Percentiles rank a stretch among this genome's conserved stretches.
These are phyloP conservation scores for Saccharomycopsis fermentans DNA, from an alignment of 805 yeast species.

Conservation along the genomic window DNA sequence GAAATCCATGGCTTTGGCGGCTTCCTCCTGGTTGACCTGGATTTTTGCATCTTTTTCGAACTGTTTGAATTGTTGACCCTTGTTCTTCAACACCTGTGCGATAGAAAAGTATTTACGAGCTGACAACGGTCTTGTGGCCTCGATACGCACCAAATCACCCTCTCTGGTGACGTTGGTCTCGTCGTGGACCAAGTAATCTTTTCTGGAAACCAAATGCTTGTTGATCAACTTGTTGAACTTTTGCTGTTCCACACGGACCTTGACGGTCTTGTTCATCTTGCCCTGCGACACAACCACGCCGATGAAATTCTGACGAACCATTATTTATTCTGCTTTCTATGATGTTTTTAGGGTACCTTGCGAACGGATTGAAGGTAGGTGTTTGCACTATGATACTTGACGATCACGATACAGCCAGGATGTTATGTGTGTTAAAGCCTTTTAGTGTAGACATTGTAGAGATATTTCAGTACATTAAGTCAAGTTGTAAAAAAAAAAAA, in stretches of 20 bases:
- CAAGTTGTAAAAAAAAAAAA: too few species aligned
- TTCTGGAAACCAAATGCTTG: conserved; percentile 66
- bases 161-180: conserved; percentile 86
- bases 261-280: conserved; percentile 90
- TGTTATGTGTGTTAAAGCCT: too few species aligned
- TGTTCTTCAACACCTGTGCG: conserved; percentile 80
- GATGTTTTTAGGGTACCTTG: too few species aligned
- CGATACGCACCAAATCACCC: conserved; percentile 92
- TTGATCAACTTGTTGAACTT: conserved; percentile 62
- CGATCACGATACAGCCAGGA: too few species aligned
- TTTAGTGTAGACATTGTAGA: not conserved
- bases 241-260: conserved; percentile 77
- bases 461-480: too few species aligned
- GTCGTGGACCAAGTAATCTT: conserved; percentile 86
- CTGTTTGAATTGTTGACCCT: conserved; percentile 84
- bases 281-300: conserved; percentile 96
- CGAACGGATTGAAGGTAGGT: too few species aligned
- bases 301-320: conserved; percentile 85
- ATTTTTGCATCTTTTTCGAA: conserved; percentile 66
- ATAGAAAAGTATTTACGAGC: conserved; percentile 78
- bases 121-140: conserved; percentile 77
- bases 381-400: too few species aligned
- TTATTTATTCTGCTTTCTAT: conserved; percentile 21
- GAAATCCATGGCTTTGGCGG: conserved; percentile 43
- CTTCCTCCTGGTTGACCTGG: conserved; percentile 60